These are phyloP conservation scores for Pseudophaeomoniella oleicola DNA, from an alignment of 2,329 filamentous ascomycete species.

Conservation along the genomic window DNA sequence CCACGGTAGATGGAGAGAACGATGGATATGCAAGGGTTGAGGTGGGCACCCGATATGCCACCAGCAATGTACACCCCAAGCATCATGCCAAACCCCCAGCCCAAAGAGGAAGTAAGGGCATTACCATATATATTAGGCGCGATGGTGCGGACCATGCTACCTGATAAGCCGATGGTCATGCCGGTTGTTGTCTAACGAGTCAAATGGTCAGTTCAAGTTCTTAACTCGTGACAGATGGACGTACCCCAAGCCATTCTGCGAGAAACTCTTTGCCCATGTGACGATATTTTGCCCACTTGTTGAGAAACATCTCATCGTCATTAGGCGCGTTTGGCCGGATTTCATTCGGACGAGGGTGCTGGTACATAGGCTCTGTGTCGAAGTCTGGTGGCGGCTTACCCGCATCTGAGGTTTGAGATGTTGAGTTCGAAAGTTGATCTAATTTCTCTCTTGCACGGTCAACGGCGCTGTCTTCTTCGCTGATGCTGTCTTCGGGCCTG, in stretches of 20 bases:
- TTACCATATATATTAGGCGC: slow-evolving; percentile 21
- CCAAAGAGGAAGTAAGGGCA: slow-evolving; percentile 27
- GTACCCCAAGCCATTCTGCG: slow-evolving; percentile 37
- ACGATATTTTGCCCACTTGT: slow-evolving; percentile 35
- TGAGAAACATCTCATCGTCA: slow-evolving; percentile 31
- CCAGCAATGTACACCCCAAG: slow-evolving; percentile 32
- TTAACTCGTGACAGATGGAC: slow-evolving; percentile 1
- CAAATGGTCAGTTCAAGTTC: not conserved
- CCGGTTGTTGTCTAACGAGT: slow-evolving; percentile 11
- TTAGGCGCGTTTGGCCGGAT: slow-evolving; percentile 28
- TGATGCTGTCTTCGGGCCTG: not conserved
- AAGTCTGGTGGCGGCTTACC: slow-evolving; percentile 5
- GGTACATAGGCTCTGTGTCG: slow-evolving; percentile 12
- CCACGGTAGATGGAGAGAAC: slow-evolving; percentile 35
- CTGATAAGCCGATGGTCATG: slow-evolving; percentile 34
- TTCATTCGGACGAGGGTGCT: slow-evolving; percentile 24
- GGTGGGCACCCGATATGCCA: slow-evolving; percentile 32
- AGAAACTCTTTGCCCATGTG: slow-evolving; percentile 37
- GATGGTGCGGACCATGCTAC: slow-evolving; percentile 30
- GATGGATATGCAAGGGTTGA: slow-evolving; percentile 29
- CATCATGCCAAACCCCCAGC: slow-evolving; percentile 43
- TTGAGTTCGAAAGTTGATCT: slow-evolving; percentile 3
- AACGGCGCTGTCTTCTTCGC: not conserved
- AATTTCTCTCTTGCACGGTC: not conserved
- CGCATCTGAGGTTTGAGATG: slow-evolving; percentile 3